Evolutionary conservation across 495 filamentous ascomycete species (phyloP).

Genomic region (Lophiostoma macrostomum): DNA sequence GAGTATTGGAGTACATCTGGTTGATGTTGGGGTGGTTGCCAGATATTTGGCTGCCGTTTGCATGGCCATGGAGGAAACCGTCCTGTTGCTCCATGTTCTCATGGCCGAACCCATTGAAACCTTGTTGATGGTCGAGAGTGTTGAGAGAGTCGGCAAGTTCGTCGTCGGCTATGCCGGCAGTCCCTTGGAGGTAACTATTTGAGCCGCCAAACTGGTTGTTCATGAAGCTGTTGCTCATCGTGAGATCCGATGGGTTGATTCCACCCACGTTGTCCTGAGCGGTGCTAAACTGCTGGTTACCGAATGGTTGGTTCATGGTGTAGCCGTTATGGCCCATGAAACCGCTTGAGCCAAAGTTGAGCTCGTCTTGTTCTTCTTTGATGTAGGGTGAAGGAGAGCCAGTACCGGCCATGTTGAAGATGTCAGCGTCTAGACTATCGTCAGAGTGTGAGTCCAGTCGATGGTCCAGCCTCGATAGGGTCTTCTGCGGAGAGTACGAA

Average conservation of each 20-base stretch:
- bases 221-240: constrained; percentile 52
- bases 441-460: constrained; percentile 36
- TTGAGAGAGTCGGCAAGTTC: constrained; percentile 58
- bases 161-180: constrained; percentile 59
- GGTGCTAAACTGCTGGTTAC: constrained; percentile 57
- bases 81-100: constrained; percentile 37
- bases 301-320: constrained; percentile 61
- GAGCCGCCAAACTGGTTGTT: constrained; percentile 34
- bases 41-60: constrained; percentile 22
- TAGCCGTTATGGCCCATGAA: constrained; percentile 59
- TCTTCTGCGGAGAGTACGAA: constrained; percentile 35
- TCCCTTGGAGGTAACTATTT: constrained; percentile 43
- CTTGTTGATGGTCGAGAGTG: constrained; percentile 41
- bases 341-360: constrained; percentile 52
- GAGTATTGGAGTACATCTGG: constrained; percentile 77
- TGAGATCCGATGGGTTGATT: constrained; percentile 84
- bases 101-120: constrained; percentile 47
- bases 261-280: constrained; percentile 56
- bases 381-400: constrained; percentile 62
- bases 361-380: constrained; percentile 74
- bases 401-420: constrained; percentile 47
- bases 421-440: constrained; percentile 39
- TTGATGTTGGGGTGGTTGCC: constrained; percentile 52
- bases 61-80: constrained; percentile 22
- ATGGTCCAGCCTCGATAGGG: constrained; percentile 38